phyloP scores from a whole-genome alignment of 2,329 filamentous ascomycete genomes.

The Coniosporium tulheliwenetii region DNA sequence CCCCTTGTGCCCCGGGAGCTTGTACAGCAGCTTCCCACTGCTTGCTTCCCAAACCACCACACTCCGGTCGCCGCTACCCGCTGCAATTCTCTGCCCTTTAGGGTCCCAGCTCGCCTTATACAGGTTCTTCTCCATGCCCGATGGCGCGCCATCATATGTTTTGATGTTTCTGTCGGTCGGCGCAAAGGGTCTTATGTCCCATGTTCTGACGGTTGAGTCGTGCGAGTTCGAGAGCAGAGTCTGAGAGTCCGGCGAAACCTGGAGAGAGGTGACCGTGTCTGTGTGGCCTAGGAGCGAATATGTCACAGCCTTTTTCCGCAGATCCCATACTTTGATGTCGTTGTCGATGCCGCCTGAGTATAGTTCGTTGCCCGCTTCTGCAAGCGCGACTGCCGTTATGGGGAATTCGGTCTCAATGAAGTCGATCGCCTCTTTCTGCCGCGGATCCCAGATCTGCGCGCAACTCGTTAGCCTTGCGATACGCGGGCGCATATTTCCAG shows the following conservation, averaged over 20 bases:
- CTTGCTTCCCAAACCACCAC: slow-evolving; percentile 83
- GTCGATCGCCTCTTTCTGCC: slow-evolving; percentile 74
- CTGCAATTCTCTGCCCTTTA: slow-evolving; percentile 71
- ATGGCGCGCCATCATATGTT: slow-evolving; percentile 83
- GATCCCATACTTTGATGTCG: slow-evolving; percentile 92
- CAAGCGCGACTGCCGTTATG: slow-evolving; percentile 78
- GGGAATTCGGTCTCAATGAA: slow-evolving; percentile 86
- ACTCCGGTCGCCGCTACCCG: slow-evolving; percentile 78
- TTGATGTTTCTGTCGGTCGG: slow-evolving; percentile 70
- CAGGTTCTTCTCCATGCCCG: slow-evolving; percentile 81
- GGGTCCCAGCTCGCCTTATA: slow-evolving; percentile 81
- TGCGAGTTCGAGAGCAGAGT: slow-evolving; percentile 82
- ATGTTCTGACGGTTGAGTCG: slow-evolving; percentile 85
- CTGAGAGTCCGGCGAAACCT: slow-evolving; percentile 86
- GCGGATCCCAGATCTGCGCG: slow-evolving; percentile 68
- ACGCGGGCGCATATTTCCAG: background rate
- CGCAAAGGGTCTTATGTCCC: slow-evolving; percentile 92
- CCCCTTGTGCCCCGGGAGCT: slow-evolving; percentile 87
- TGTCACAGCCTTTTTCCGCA: slow-evolving; percentile 76
- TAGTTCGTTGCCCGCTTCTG: slow-evolving; percentile 87
- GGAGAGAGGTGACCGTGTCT: slow-evolving; percentile 80
- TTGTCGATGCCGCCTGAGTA: slow-evolving; percentile 94
- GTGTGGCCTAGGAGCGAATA: slow-evolving; percentile 82
- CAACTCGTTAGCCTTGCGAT: background rate
- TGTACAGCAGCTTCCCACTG: slow-evolving; percentile 83